Conservation (phyloP, 1,284 basidiomycete species). For the Chalciporus sp. region DNA sequence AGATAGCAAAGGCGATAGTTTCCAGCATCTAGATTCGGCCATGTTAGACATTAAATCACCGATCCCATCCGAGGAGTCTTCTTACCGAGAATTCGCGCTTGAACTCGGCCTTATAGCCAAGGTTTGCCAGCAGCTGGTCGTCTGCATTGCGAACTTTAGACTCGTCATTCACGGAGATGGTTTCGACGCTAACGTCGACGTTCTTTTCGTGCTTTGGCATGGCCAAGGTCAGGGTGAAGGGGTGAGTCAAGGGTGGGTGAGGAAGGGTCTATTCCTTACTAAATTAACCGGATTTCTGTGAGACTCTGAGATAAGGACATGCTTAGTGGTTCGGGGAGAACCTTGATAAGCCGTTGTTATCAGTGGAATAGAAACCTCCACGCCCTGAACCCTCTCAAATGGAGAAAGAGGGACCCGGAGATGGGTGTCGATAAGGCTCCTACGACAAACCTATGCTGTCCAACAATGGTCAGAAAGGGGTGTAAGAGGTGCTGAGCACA, state of each 20-base stretch:
- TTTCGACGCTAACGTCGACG: constrained; percentile 10
- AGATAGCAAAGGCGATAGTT: constrained; percentile 70
- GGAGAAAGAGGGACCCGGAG: no score
- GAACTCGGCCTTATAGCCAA: constrained; percentile 79
- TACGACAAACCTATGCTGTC: no score
- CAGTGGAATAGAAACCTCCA: not conserved
- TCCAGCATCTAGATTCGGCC: constrained; percentile 50
- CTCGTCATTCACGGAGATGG: constrained; percentile 9
- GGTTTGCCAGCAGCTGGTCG: constrained; percentile 57
- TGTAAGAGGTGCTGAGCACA: no score
- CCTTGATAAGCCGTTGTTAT: not conserved
- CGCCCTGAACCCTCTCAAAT: no score
- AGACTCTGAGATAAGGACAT: constrained; percentile 17
- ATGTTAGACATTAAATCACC: not conserved
- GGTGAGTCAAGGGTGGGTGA: not conserved
- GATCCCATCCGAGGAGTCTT: not conserved
- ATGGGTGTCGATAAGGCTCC: no score
- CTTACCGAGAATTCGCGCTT: constrained; percentile 74
- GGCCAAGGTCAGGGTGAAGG: not conserved
- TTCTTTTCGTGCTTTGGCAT: constrained; percentile 26
- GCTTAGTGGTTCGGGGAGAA: not conserved
- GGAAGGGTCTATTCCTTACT: not conserved
- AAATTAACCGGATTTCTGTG: not conserved
- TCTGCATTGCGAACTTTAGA: constrained; percentile 46
- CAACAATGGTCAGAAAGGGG: no score